Evolutionary conservation across 345 rosid genomes (phyloP).

Genomic region (Acer yangbiense): DNA sequence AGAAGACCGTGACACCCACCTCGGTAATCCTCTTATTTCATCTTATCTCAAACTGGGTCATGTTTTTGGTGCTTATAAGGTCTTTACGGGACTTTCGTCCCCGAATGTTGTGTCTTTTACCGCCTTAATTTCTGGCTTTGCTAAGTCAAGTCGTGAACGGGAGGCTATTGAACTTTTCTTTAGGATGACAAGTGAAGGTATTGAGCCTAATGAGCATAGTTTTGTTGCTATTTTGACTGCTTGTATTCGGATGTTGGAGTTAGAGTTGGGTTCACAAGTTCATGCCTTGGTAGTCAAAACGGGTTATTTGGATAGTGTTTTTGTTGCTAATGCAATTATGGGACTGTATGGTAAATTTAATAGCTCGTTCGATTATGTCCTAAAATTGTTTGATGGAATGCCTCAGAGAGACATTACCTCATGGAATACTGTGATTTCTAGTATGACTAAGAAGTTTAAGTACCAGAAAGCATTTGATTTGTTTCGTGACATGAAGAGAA

Average conservation of each 20-base stretch:
- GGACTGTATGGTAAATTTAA: slow-evolving; percentile 49
- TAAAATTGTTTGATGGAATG: slow-evolving; percentile 68
- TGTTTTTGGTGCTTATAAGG: slow-evolving; percentile 49
- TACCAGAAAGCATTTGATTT: slow-evolving; percentile 48
- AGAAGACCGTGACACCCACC: slow-evolving; percentile 35
- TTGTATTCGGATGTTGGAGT: slow-evolving; percentile 42
- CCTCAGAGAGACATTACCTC: slow-evolving; percentile 61
- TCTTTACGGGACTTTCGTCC: slow-evolving; percentile 44
- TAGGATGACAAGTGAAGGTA: slow-evolving; percentile 53
- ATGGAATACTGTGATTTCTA: slow-evolving; percentile 72
- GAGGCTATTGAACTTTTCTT: slow-evolving; percentile 62
- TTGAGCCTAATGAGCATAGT: slow-evolving; percentile 52
- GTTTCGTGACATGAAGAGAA: slow-evolving; percentile 42
- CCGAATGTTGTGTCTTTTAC: slow-evolving; percentile 78
- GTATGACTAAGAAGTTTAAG: slow-evolving; percentile 48
- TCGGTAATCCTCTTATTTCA: slow-evolving; percentile 55
- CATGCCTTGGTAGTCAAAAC: slow-evolving; percentile 50
- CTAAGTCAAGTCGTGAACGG: slow-evolving; percentile 48
- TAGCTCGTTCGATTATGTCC: slow-evolving; percentile 38
- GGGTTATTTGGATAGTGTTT: slow-evolving; percentile 44
- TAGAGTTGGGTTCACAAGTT: slow-evolving; percentile 54
- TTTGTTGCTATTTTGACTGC: slow-evolving; percentile 60
- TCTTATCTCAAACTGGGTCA: slow-evolving; percentile 71
- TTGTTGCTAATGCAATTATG: slow-evolving; percentile 70
- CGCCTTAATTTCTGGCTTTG: slow-evolving; percentile 60